phyloP scores from a whole-genome alignment of 352 stramenopile genomes.

The Phytophthora citrophthora region DNA sequence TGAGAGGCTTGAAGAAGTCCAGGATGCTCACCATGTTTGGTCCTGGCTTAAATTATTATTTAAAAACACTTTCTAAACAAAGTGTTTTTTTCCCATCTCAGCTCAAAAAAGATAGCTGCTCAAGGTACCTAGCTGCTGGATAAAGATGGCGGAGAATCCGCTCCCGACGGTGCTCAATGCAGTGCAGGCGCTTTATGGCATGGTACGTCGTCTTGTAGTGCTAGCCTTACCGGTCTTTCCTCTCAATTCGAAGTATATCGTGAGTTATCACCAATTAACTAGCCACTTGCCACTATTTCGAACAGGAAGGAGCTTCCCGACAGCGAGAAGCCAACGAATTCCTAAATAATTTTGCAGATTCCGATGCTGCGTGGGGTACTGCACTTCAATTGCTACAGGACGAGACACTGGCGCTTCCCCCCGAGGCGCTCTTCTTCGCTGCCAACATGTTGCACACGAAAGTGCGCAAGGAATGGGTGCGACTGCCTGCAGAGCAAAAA shows the following conservation, averaged over 20 bases:
- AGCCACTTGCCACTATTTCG: not conserved
- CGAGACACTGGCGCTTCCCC: slow-evolving; percentile 45
- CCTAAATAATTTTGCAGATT: slow-evolving; percentile 58
- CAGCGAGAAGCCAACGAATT: slow-evolving; percentile 79
- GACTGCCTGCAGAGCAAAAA: slow-evolving; percentile 43
- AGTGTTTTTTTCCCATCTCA: not conserved
- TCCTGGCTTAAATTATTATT: not conserved
- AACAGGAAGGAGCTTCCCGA: slow-evolving; percentile 59
- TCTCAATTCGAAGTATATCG: not conserved
- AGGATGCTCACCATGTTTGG: slow-evolving; percentile 31
- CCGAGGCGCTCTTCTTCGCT: slow-evolving; percentile 73
- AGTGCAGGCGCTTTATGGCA: slow-evolving; percentile 67
- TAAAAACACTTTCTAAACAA: too few relatives aligned
- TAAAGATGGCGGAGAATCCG: slow-evolving; percentile 30
- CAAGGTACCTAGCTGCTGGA: not conserved
- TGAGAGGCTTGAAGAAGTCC: slow-evolving; percentile 36
- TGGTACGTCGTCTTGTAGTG: slow-evolving; percentile 41
- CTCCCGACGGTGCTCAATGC: slow-evolving; percentile 60
- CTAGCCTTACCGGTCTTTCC: not conserved
- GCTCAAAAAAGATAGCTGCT: too few relatives aligned
- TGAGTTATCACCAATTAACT: not conserved
- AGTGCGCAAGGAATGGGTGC: slow-evolving; percentile 70
- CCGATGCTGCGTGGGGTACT: slow-evolving; percentile 59
- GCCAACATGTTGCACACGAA: slow-evolving; percentile 82
- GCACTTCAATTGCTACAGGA: slow-evolving; percentile 60